Percentiles rank a stretch among this genome's conserved stretches.
These are phyloP conservation scores for Verbascum thapsus DNA, from an alignment of 257 asterid genomes.

Conservation along the genomic window DNA sequence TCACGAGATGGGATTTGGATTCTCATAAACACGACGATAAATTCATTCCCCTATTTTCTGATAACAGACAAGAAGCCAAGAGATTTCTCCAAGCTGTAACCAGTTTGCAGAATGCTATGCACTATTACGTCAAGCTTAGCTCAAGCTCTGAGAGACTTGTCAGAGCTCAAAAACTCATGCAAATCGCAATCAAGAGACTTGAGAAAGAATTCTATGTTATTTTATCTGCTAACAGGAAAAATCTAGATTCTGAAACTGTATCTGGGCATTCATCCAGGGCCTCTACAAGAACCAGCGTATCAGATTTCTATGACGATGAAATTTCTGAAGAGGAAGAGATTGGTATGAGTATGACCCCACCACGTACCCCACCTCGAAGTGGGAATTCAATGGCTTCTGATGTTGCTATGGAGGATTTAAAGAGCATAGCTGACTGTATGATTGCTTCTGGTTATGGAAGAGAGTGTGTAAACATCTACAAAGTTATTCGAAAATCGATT, in stretches of 20 bases:
- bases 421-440: conserved; percentile 74
- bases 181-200: conserved; percentile 58
- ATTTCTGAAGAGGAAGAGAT: conserved; percentile 43
- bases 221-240: conserved; percentile 45
- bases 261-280: conserved; percentile 40
- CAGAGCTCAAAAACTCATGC: conserved; percentile 69
- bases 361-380: conserved; percentile 36
- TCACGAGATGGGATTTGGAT: conserved; percentile 45
- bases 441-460: conserved; percentile 64
- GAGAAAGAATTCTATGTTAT: conserved; percentile 64
- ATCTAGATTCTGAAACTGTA: conserved; percentile 59
- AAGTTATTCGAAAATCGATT: conserved; percentile 60
- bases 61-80: conserved; percentile 42
- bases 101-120: conserved; percentile 59
- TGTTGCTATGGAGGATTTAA: conserved; percentile 51
- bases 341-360: conserved; percentile 31
- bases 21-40: conserved; percentile 23
- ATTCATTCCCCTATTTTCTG: conserved; percentile 41
- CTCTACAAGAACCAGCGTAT: conserved; percentile 37
- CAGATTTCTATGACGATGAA: conserved; percentile 47
- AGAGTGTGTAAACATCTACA: conserved; percentile 66
- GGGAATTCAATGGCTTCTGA: conserved; percentile 32
- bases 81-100: conserved; percentile 47
- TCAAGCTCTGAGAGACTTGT: conserved; percentile 46
- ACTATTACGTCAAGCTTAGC: conserved; percentile 37